Evolutionary conservation across 2,329 filamentous ascomycete species (phyloP), one percentile per base, ranked within the genome.

Genomic region (Zelopaecilomyces penicillatus): DNA sequence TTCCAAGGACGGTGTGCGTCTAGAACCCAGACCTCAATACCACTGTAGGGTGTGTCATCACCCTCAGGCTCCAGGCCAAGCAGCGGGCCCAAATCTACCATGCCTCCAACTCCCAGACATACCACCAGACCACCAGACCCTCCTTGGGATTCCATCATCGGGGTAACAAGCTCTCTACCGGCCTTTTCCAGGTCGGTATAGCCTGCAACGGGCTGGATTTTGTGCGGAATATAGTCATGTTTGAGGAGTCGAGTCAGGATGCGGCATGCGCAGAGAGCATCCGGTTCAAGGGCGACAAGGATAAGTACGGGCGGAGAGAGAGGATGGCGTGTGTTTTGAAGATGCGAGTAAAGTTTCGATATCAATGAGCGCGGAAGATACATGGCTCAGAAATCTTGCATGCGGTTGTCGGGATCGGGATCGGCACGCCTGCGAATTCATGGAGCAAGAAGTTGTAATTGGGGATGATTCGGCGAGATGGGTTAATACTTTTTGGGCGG

Each of bases 171-270:
- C 53, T 90, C 82, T 58, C 79, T 77, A 38, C 90, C 90, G 26
- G 84, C 84, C 54, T 80, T 82, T 59, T 87, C 77, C 39, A 98
- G 78, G 63, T 97, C 93, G 52, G 80, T 83, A 79, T 96, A 97
- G 44, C 93, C 93, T 19, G 87, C 81, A 44, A 98, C 84, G 1
- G 93, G 93, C 58, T 96, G 87, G 59, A 97, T 95, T 67, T 96
- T 97, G 70, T 97, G 91, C 10, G 85, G 87, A 55, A 98, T 95
- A 62, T 95, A 97, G 71, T 98, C 93, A 73, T 91, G 85, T 68
- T 95, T 96, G 49, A 98, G 75, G n/a, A 98, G 76, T 41, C 85
- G 78, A 3, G 91, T 95, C 39, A 98, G 80, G 49, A 98, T 96
- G 50, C 90, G 88, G 63, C 89, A 95, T 50, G 90, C 93, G 66